Base-by-base conservation (phyloP, 345 rosid genomes). In the Clarkia xantiana region DNA sequence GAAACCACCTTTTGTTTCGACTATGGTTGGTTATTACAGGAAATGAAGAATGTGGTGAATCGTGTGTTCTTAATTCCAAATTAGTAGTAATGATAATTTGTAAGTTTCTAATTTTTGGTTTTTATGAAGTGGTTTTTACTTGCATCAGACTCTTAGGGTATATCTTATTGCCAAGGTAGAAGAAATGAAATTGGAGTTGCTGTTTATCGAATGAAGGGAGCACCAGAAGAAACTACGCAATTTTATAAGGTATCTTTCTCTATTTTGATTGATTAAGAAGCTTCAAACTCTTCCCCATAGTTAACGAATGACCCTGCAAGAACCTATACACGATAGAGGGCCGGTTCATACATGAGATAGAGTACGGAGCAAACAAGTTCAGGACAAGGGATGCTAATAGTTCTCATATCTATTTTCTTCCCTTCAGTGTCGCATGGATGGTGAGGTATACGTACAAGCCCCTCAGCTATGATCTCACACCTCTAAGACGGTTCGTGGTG, bases 141-240 rank as follows among this genome's bases (percentile, higher is more conserved):
- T 25, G 8, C n/a, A n/a, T n/a, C 71, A 91, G 96, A 80, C 71
- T 61, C 98, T 91, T 13, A 76, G 85, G 59, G 94, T 96, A 29
- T 86, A 96, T 55, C 74, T 91, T 68, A 79, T 87, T 69, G 93
- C 87, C 48, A 91, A 91, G 69, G 91, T 93, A 12, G 98, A 86
- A 76, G 89, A 86, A 66, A 91, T 86, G 76, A 82, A 84, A 67
- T 56, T 91, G 87, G 96, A 86, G 67, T 73, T 91, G 75, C 76
- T 91, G 57, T 91, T 86, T 80, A 84, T 86, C 63, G 85, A 63
- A 62, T 91, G 98, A 96, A 79, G 69, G 73, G 96, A 91, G 78
- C 98, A 91, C 62, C 86, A 81, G 44, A 78, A 70, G 53, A 86
- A 78, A 73, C 96, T 91, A 63, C 49, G 67, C 89, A 81, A 79